Conservation (phyloP, 306 rosid genomes). For the Medicago ruthenica region DNA sequence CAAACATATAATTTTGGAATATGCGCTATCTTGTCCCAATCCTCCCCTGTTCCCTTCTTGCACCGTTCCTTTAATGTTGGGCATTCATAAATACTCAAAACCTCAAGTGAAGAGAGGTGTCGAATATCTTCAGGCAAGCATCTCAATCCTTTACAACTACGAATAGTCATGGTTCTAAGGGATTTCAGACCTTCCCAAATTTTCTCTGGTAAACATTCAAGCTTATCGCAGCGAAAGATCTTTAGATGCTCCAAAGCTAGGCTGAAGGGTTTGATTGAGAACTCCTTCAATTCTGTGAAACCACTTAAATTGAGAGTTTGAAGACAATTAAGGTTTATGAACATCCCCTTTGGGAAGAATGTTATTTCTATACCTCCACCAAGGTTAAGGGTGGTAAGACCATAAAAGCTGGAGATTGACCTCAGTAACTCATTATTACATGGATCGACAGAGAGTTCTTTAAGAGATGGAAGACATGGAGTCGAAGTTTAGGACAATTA, state of each 20-base stretch:
- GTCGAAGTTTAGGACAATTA: no score
- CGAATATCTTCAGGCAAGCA: neutral
- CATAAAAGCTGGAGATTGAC: no score
- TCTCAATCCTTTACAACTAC: neutral
- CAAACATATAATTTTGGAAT: neutral
- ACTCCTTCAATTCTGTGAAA: neutral
- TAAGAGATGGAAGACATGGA: no score
- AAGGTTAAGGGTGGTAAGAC: no score
- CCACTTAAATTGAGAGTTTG: accelerated
- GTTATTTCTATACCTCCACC: no score
- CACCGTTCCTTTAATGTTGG: neutral
- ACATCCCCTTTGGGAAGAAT: constrained; percentile 13
- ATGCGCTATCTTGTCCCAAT: constrained; percentile 22
- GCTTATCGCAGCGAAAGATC: neutral
- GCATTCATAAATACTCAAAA: accelerated
- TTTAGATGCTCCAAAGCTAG: neutral
- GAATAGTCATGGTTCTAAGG: neutral
- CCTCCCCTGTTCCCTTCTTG: neutral
- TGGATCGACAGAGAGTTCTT: no score
- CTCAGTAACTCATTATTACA: no score
- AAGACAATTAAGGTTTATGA: neutral
- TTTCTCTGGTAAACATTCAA: constrained; percentile 1
- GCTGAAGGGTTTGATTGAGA: neutral
- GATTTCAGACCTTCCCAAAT: neutral
- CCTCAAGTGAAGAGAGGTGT: neutral